Evolutionary conservation across 352 stramenopile species (phyloP).

Genomic region (Phytopythium oedochilum): DNA sequence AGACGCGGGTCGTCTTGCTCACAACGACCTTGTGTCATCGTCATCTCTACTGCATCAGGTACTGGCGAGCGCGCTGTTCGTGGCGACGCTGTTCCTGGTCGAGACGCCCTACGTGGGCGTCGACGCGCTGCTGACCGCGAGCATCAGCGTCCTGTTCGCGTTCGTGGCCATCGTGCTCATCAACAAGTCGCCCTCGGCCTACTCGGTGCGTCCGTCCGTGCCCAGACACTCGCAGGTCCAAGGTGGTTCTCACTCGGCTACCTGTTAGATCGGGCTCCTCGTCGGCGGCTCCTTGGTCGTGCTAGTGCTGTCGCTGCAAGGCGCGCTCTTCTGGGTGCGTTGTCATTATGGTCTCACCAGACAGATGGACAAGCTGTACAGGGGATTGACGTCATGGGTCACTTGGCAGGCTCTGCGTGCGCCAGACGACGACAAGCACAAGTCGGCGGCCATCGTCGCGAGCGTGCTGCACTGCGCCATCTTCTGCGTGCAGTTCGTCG

Average conservation of each 20-base stretch:
- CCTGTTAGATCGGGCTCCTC: slow-evolving; percentile 75
- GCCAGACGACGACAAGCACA: slow-evolving; percentile 19
- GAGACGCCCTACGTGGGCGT: slow-evolving; percentile 70
- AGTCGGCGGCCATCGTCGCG: slow-evolving; percentile 38
- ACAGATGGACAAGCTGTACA: too few relatives aligned
- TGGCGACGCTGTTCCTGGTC: slow-evolving; percentile 68
- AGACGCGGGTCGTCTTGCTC: not conserved
- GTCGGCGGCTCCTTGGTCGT: slow-evolving; percentile 62
- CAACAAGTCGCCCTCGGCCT: slow-evolving; percentile 78
- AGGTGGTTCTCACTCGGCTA: too few relatives aligned
- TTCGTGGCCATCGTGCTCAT: slow-evolving; percentile 72
- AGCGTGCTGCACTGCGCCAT: slow-evolving; percentile 47
- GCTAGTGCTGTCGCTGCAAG: slow-evolving; percentile 65
- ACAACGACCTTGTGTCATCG: not conserved
- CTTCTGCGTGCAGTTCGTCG: slow-evolving; percentile 50
- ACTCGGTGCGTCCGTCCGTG: slow-evolving; percentile 37
- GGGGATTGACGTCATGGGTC: not conserved
- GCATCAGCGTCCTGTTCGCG: slow-evolving; percentile 60
- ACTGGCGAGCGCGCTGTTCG: slow-evolving; percentile 49
- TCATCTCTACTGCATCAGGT: slow-evolving; percentile 19
- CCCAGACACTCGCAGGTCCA: not conserved
- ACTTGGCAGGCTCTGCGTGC: slow-evolving; percentile 32
- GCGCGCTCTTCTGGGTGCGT: slow-evolving; percentile 63
- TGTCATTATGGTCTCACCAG: not conserved
- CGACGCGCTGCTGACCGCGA: slow-evolving; percentile 53